Conservation (phyloP, 1,284 basidiomycete species). For the Cryptococcus sp. region DNA sequence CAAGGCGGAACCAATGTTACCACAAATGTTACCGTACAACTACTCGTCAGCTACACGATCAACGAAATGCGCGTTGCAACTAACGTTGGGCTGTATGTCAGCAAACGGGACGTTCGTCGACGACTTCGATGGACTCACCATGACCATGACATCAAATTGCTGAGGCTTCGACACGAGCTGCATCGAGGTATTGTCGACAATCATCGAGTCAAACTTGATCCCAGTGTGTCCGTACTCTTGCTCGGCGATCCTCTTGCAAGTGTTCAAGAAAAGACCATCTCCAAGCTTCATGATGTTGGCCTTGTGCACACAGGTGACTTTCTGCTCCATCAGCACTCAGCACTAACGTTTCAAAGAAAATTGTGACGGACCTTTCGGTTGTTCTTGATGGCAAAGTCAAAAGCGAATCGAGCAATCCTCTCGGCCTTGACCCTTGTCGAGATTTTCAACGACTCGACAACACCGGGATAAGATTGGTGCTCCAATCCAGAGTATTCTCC, state of each 20-base stretch:
- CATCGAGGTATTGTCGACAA: conserved; percentile 99
- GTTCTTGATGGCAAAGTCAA: conserved; percentile 99
- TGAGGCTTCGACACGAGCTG: conserved; percentile 91
- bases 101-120: too few species aligned
- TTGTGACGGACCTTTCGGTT: conserved; percentile 71
- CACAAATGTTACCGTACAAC: conserved; percentile 54
- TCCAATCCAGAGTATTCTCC: conserved; percentile 99
- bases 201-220: conserved; percentile 95
- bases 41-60: conserved; percentile 26
- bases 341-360: background rate
- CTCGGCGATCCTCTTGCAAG: conserved; percentile 92
- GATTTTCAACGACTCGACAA: conserved; percentile 97
- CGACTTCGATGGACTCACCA: too few species aligned
- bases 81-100: conserved; percentile 14
- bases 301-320: conserved; percentile 99
- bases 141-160: conserved; percentile 99
- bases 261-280: conserved; percentile 98
- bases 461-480: conserved; percentile 96
- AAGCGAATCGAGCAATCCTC: conserved; percentile 94
- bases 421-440: conserved; percentile 94
- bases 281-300: conserved; percentile 99
- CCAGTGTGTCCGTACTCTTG: conserved; percentile 84
- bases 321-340: conserved; percentile 52
- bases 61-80: background rate
- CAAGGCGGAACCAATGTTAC: conserved; percentile 93